A percentile compares a stretch with the other conserved stretches of the same genome.
Evolutionary conservation across 495 filamentous ascomycete species (phyloP).

Genomic region (Penicillium nucicola): DNA sequence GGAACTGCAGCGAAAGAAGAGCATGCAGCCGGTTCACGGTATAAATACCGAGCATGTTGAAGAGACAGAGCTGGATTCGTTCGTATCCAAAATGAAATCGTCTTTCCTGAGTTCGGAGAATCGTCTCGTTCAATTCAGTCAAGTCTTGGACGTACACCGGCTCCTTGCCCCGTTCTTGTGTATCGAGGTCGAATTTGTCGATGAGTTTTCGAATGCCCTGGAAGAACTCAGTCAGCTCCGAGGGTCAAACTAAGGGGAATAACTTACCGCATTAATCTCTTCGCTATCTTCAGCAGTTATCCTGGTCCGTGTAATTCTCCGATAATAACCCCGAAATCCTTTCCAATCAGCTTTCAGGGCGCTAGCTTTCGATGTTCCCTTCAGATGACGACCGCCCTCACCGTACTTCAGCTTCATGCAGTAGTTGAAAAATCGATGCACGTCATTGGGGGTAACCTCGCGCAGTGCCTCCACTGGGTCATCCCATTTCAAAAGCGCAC

Average conservation of each 20-base stretch:
- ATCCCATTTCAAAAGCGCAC: constrained; percentile 10
- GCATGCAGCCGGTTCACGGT: constrained; percentile 20
- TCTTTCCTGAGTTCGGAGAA: constrained; percentile 19
- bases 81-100: constrained; percentile 22
- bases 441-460: constrained; percentile 7
- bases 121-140: constrained; percentile 19
- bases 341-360: constrained; percentile 19
- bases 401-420: constrained; percentile 14
- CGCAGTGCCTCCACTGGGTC: constrained; percentile 9
- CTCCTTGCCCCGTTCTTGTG: no score
- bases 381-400: constrained; percentile 8
- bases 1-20: constrained; percentile 18
- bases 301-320: constrained; percentile 13
- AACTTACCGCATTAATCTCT: constrained; percentile 22
- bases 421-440: constrained; percentile 19
- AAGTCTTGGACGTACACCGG: constrained; percentile 23
- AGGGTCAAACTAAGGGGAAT: not conserved
- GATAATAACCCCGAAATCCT: constrained; percentile 21
- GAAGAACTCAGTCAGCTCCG: constrained; percentile 3
- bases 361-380: constrained; percentile 14
- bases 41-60: constrained; percentile 14
- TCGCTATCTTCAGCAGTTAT: constrained; percentile 20
- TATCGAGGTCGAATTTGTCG: constrained; percentile 16
- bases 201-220: constrained; percentile 13
- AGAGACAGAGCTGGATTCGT: constrained; percentile 21